Percentiles rank a stretch among this genome's conserved stretches.
Conservation (phyloP, 441 rosid species). For the Populus hybrid region DNA sequence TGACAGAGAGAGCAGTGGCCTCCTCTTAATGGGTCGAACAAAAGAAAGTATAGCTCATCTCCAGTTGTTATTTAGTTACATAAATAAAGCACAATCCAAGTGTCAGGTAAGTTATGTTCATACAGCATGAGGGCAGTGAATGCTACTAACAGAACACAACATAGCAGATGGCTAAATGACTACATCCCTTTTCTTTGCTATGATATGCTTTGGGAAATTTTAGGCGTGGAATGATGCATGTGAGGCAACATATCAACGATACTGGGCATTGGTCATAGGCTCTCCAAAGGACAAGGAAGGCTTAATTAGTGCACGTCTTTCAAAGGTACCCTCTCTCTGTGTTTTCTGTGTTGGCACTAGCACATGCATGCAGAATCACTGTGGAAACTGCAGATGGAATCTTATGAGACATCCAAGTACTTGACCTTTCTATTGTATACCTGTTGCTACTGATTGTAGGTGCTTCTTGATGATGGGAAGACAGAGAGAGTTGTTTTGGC, state of each 20-base stretch:
- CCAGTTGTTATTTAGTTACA: slow-evolving; percentile 63
- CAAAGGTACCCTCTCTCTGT: slow-evolving; percentile 49
- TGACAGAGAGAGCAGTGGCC: slow-evolving; percentile 88
- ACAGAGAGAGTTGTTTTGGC: slow-evolving; percentile 78
- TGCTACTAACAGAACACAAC: neutral
- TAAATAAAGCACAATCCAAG: slow-evolving; percentile 42
- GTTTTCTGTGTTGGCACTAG: neutral
- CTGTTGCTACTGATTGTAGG: slow-evolving; percentile 34
- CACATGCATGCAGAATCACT: neutral
- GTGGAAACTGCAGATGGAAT: neutral
- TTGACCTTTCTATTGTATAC: neutral
- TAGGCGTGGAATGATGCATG: slow-evolving; percentile 86
- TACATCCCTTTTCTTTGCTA: neutral
- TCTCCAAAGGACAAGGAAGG: slow-evolving; percentile 82
- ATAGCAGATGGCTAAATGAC: slow-evolving; percentile 3
- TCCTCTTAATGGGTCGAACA: slow-evolving; percentile 75
- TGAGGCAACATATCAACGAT: slow-evolving; percentile 59
- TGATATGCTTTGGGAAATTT: slow-evolving; percentile 13
- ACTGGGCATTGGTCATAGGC: slow-evolving; percentile 93
- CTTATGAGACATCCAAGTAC: neutral
- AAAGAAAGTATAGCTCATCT: slow-evolving; percentile 64
- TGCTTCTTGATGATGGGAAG: slow-evolving; percentile 83
- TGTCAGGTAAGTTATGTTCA: slow-evolving; percentile 46
- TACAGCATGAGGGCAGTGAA: neutral
- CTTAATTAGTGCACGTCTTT: slow-evolving; percentile 64